These are phyloP conservation scores for Tylopilus plumbeoviolaceoides DNA, from an alignment of 768 basidiomycete genomes.

Conservation along the genomic window DNA sequence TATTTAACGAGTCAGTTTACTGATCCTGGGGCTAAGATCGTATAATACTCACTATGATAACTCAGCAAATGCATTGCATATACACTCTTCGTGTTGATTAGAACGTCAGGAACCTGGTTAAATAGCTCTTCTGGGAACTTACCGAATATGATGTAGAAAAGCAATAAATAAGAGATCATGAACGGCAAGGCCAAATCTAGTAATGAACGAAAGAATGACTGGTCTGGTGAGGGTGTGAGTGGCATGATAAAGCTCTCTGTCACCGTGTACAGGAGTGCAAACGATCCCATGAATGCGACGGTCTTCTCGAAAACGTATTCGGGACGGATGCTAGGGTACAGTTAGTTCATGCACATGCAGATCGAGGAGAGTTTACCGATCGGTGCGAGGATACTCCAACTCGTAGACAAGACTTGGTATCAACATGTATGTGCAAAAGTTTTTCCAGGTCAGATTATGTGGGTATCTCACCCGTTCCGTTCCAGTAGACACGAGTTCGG, in stretches of 20 bases:
- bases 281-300: slow-evolving; percentile 92
- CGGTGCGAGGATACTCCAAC: slow-evolving; percentile 91
- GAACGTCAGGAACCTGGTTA: slow-evolving; percentile 1
- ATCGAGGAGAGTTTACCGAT: slow-evolving; percentile 45
- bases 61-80: slow-evolving; percentile 95
- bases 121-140: slow-evolving; percentile 1
- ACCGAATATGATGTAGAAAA: slow-evolving; percentile 88
- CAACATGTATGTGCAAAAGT: slow-evolving; percentile 83
- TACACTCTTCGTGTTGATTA: slow-evolving; percentile 61
- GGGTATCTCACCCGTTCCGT: slow-evolving; percentile 72
- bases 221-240: slow-evolving; percentile 60
- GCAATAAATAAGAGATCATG: slow-evolving; percentile 85
- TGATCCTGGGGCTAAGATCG: background rate
- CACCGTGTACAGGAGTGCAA: slow-evolving; percentile 88
- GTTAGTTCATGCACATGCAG: slow-evolving; percentile 1
- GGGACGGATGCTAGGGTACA: slow-evolving; percentile 38
- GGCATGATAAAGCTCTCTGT: slow-evolving; percentile 95
- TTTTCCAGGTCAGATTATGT: slow-evolving; percentile 72
- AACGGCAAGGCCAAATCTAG: slow-evolving; percentile 90
- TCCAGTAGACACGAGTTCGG: slow-evolving; percentile 73
- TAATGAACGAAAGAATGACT: slow-evolving; percentile 71
- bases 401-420: slow-evolving; percentile 95
- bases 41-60: slow-evolving; percentile 66
- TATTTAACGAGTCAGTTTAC: slow-evolving; percentile 26
- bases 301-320: slow-evolving; percentile 53